Evolutionary conservation across 2,329 filamentous ascomycete species (phyloP).

Genomic region (Colletotrichum tanaceti): DNA sequence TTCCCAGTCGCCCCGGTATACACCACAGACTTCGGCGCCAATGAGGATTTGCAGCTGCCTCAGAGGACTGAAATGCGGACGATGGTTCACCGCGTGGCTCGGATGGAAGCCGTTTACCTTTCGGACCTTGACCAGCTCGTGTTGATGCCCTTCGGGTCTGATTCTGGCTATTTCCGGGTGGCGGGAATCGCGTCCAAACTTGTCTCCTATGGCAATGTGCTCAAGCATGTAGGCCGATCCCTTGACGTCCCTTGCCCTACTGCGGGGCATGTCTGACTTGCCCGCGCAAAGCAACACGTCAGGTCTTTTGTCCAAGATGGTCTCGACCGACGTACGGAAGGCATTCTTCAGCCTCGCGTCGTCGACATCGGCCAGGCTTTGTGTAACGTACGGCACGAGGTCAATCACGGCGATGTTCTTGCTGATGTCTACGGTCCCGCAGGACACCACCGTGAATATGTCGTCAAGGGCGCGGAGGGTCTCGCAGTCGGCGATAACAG

Average conservation of each 20-base stretch:
- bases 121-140: conserved; percentile 3
- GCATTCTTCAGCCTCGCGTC: background rate
- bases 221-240: background rate
- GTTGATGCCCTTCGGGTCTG: background rate
- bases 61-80: conserved; percentile 32
- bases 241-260: background rate
- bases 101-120: conserved; percentile 42
- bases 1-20: background rate
- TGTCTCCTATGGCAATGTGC: background rate
- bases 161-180: background rate
- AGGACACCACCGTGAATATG: conserved; percentile 33
- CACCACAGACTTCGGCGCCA: conserved; percentile 1
- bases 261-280: background rate
- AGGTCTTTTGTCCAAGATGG: background rate
- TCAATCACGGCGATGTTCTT: background rate
- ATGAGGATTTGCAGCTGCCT: conserved; percentile 35
- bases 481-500: conserved; percentile 41
- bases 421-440: conserved; percentile 1
- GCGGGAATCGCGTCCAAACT: background rate
- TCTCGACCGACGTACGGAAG: background rate
- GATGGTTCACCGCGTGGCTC: conserved; percentile 41
- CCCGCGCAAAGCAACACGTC: conserved; percentile 6
- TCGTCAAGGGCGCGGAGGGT: conserved; percentile 33
- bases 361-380: background rate
- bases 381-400: background rate